Evolutionary conservation across 2,329 filamentous ascomycete genomes (phyloP).

Genomic region (Exophiala sideris): DNA sequence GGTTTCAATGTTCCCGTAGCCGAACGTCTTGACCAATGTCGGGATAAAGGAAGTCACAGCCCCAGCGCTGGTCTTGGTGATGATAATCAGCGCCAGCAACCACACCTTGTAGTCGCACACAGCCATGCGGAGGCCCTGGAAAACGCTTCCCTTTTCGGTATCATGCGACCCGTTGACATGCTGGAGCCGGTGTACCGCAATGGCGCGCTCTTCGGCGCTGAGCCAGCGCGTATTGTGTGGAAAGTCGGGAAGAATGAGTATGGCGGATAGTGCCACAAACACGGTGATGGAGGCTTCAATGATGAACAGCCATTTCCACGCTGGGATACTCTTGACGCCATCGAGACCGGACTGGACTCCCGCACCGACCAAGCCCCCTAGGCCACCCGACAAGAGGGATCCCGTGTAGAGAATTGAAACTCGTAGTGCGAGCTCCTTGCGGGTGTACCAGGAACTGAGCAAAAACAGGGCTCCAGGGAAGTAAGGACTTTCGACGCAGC

Average conservation of each 20-base stretch:
- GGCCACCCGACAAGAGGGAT: slow-evolving; percentile 51
- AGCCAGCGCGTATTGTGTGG: slow-evolving; percentile 43
- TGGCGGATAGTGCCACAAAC: slow-evolving; percentile 37
- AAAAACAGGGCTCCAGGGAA: slow-evolving; percentile 62
- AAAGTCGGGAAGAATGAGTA: slow-evolving; percentile 39
- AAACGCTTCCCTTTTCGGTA: slow-evolving; percentile 47
- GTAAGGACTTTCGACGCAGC: slow-evolving; percentile 46
- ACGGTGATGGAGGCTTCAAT: slow-evolving; percentile 53
- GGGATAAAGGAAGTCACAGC: slow-evolving; percentile 57
- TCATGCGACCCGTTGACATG: slow-evolving; percentile 50
- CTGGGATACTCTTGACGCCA: slow-evolving; percentile 57
- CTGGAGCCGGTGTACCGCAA: slow-evolving; percentile 49
- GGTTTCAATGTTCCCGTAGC: slow-evolving; percentile 46
- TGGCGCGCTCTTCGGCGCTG: slow-evolving; percentile 43
- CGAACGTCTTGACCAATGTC: slow-evolving; percentile 47
- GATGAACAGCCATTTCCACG: slow-evolving; percentile 62
- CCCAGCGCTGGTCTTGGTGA: slow-evolving; percentile 50
- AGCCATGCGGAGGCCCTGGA: slow-evolving; percentile 52
- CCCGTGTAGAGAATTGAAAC: slow-evolving; percentile 60
- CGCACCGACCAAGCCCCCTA: slow-evolving; percentile 55
- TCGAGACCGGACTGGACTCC: slow-evolving; percentile 46
- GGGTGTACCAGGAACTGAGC: slow-evolving; percentile 61
- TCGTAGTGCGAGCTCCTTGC: slow-evolving; percentile 51
- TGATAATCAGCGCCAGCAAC: slow-evolving; percentile 39
- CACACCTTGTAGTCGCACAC: slow-evolving; percentile 44